These are phyloP conservation scores for Penicillium crustosum DNA, from an alignment of 2,329 filamentous ascomycete genomes.

Conservation along the genomic window DNA sequence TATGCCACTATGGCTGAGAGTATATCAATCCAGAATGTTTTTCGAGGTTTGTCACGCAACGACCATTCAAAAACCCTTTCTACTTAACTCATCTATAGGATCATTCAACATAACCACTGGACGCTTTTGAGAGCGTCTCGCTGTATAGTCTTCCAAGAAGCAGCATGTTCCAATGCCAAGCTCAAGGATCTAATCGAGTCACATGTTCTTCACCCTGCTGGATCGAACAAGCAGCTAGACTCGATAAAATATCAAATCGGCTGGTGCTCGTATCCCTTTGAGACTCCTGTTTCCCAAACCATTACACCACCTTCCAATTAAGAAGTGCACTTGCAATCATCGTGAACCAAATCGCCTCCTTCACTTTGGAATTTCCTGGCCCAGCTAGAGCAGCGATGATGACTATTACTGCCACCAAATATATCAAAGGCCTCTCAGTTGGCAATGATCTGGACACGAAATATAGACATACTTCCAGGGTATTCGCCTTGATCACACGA, in stretches of 20 bases:
- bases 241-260: slow-evolving; percentile 14
- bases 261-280: slow-evolving; percentile 20
- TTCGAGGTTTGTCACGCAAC: background rate
- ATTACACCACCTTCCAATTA: background rate
- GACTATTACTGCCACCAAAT: background rate
- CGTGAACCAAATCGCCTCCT: background rate
- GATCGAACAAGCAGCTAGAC: slow-evolving; percentile 13
- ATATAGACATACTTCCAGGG: background rate
- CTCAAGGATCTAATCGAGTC: slow-evolving; percentile 14
- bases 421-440: slow-evolving; percentile 1
- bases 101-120: background rate
- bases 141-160: background rate
- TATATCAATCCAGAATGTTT: background rate
- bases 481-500: background rate
- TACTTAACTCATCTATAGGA: too few species aligned
- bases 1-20: background rate
- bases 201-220: slow-evolving; percentile 23
- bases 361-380: background rate
- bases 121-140: background rate
- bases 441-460: background rate
- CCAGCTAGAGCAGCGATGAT: background rate
- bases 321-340: background rate
- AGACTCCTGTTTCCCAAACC: background rate
- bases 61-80: too few species aligned
- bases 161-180: background rate